Percentiles rank a stretch among this genome's conserved stretches.
Conservation (phyloP, 495 filamentous ascomycete genomes). For the Aspergillus nidulans region DNA sequence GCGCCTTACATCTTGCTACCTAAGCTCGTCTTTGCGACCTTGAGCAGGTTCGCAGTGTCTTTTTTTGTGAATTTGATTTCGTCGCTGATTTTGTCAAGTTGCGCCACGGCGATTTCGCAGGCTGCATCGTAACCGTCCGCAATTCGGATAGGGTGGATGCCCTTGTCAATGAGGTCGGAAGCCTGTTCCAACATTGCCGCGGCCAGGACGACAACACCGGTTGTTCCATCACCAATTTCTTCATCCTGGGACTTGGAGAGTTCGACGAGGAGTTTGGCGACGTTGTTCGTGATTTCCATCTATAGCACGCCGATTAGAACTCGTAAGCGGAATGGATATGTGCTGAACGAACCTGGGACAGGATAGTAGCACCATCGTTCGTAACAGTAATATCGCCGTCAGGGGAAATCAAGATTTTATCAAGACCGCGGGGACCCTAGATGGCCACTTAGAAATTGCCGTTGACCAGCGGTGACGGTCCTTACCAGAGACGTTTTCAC, state of each 20-base stretch:
- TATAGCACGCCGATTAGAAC: conserved; percentile 26
- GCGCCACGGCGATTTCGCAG: conserved; percentile 89
- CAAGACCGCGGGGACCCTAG: conserved; percentile 87
- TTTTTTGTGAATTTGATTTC: conserved; percentile 76
- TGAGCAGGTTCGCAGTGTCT: conserved; percentile 75
- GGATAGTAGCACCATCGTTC: conserved; percentile 96
- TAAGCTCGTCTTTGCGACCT: conserved; percentile 93
- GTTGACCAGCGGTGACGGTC: background rate
- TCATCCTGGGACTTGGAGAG: conserved; percentile 99
- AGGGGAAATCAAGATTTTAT: conserved; percentile 98
- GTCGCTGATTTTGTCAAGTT: conserved; percentile 92
- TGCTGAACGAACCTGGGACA: conserved; percentile 61
- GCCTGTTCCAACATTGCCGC: conserved; percentile 94
- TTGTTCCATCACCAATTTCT: conserved; percentile 98
- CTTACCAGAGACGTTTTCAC: conserved; percentile 87
- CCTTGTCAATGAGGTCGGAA: conserved; percentile 98
- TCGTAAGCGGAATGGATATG: background rate
- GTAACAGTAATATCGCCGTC: conserved; percentile 99
- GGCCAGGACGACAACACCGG: conserved; percentile 93
- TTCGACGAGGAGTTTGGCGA: conserved; percentile 93
- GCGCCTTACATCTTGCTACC: conserved; percentile 81
- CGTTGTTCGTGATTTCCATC: conserved; percentile 99
- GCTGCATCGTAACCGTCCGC: conserved; percentile 97
- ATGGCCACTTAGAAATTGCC: conserved; percentile 19
- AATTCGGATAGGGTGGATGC: conserved; percentile 97